Conservation (phyloP, 257 asterid species). For the Pogostemon cablin region DNA sequence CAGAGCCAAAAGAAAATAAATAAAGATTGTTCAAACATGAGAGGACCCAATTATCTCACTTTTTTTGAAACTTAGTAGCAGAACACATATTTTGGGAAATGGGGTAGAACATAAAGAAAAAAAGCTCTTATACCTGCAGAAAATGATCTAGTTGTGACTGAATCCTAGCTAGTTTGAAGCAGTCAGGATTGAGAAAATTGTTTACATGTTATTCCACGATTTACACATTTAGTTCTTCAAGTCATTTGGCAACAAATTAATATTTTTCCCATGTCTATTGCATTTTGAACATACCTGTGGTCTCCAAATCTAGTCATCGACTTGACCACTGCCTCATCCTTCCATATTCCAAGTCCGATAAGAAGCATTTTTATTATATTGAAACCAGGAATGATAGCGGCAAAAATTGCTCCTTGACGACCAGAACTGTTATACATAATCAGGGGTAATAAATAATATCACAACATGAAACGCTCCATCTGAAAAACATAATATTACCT, state of each 20-base stretch:
- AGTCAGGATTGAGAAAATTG: not conserved
- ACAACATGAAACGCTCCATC: constrained; percentile 11
- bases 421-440: constrained; percentile 62
- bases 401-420: constrained; percentile 71
- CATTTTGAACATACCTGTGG: constrained; percentile 53
- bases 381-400: constrained; percentile 70
- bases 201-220: not conserved
- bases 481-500: constrained; percentile 53
- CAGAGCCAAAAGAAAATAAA: not conserved
- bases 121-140: not conserved
- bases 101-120: not conserved
- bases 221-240: not conserved
- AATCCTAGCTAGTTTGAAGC: not conserved
- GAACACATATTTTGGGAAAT: not conserved
- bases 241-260: constrained; percentile 19
- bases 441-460: constrained; percentile 30
- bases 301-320: constrained; percentile 96
- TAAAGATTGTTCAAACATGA: not conserved
- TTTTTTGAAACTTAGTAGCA: not conserved
- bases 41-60: not conserved
- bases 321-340: constrained; percentile 86
- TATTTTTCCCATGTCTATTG: not conserved
- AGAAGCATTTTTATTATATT: constrained; percentile 76
- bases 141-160: not conserved
- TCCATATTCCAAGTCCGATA: constrained; percentile 79